These are phyloP conservation scores for Barnettozyma botsteinii DNA, from an alignment of 805 yeast species.

Conservation along the genomic window DNA sequence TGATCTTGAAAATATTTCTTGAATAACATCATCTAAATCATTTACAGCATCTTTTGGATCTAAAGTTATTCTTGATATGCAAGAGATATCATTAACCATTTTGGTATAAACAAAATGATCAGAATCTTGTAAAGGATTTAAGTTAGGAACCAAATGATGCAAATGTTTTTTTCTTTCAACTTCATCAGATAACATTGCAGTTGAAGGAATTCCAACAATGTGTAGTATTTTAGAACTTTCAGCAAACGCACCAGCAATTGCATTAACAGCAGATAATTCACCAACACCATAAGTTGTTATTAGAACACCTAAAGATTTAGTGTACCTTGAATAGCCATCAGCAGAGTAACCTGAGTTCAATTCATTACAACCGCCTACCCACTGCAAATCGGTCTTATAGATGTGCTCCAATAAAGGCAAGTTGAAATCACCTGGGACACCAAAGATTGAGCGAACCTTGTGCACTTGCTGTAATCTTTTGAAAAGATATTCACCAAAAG, in stretches of 20 bases:
- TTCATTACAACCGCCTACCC: constrained; percentile 87
- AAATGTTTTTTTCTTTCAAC: constrained; percentile 28
- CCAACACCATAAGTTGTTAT: constrained; percentile 82
- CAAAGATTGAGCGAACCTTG: constrained; percentile 59
- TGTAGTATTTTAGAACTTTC: constrained; percentile 77
- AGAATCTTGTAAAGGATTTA: constrained; percentile 44
- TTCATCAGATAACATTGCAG: constrained; percentile 24
- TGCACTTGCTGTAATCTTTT: constrained; percentile 45
- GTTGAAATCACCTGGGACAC: constrained; percentile 79
- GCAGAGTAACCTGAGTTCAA: constrained; percentile 86
- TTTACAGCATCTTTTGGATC: constrained; percentile 42
- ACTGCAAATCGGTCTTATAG: constrained; percentile 48
- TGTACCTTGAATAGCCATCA: constrained; percentile 76
- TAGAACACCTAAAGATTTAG: constrained; percentile 58
- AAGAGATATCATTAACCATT: constrained; percentile 52
- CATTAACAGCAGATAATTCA: constrained; percentile 79
- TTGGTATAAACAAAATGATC: constrained; percentile 63
- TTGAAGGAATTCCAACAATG: constrained; percentile 64
- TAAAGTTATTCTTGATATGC: constrained; percentile 46
- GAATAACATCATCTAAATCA: constrained; percentile 65
- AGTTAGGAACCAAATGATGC: constrained; percentile 59
- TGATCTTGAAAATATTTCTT: constrained; percentile 45
- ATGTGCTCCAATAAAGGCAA: constrained; percentile 61
- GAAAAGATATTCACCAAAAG: constrained; percentile 64
- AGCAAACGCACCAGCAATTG: constrained; percentile 76